Percentiles rank a stretch among this genome's conserved stretches.
Evolutionary conservation across 1,139 yeast genomes (phyloP).

Genomic region (Suhomyces taliae): DNA sequence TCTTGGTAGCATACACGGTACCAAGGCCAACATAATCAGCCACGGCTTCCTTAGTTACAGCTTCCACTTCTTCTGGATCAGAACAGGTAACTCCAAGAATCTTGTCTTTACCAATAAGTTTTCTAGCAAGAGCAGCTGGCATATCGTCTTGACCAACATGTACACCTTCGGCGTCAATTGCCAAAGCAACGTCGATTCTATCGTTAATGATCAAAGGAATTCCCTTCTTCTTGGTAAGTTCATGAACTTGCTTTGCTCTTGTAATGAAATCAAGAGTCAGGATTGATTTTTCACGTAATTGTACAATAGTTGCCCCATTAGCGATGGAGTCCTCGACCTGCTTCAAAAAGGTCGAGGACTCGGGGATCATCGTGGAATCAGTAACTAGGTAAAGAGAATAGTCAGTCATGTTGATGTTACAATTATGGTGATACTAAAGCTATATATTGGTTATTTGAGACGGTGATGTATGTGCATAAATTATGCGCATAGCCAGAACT

Average conservation of each 20-base stretch:
- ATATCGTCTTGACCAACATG: slow-evolving; percentile 96
- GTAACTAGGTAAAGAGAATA: slow-evolving; percentile 78
- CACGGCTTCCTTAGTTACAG: slow-evolving; percentile 51
- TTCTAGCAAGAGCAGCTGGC: slow-evolving; percentile 60
- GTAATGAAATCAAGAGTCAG: slow-evolving; percentile 68
- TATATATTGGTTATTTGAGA: neutral
- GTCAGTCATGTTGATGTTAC: slow-evolving; percentile 30
- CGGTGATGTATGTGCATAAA: neutral
- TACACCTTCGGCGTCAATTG: slow-evolving; percentile 87
- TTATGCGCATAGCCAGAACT: neutral
- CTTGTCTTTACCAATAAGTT: slow-evolving; percentile 67
- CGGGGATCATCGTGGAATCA: slow-evolving; percentile 75
- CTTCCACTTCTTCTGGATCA: slow-evolving; percentile 54
- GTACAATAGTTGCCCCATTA: slow-evolving; percentile 80
- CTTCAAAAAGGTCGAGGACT: slow-evolving; percentile 53
- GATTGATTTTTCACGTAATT: slow-evolving; percentile 75
- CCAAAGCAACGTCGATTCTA: slow-evolving; percentile 85
- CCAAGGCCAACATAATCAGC: slow-evolving; percentile 91
- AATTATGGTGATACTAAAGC: neutral
- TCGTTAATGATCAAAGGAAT: slow-evolving; percentile 88
- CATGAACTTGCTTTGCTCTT: slow-evolving; percentile 61
- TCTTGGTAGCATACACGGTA: slow-evolving; percentile 70
- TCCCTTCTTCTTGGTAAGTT: slow-evolving; percentile 54
- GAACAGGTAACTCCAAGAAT: slow-evolving; percentile 82
- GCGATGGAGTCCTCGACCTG: slow-evolving; percentile 64